Evolutionary conservation across 176 grass and related monocot genomes (phyloP).

Genomic region (Cenchrus fungigraminus): DNA sequence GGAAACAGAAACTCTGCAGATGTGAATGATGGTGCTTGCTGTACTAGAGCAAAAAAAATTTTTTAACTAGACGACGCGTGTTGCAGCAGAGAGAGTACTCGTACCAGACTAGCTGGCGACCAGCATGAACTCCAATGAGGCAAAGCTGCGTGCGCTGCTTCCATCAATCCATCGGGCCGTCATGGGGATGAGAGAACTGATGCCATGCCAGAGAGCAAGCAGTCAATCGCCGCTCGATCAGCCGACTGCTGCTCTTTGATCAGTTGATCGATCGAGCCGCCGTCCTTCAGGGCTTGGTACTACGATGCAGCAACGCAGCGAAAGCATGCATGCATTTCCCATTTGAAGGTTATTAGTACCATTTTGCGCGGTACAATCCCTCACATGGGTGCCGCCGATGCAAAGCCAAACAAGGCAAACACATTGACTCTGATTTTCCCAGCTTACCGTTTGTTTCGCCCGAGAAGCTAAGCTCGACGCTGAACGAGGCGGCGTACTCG

Average conservation of each 20-base stretch:
- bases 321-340: neutral
- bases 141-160: neutral
- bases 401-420: neutral
- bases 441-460: neutral
- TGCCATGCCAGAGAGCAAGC: neutral
- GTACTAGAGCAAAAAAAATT: too few species aligned
- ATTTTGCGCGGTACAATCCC: neutral
- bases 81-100: neutral
- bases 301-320: neutral
- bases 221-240: neutral
- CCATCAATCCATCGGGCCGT: slow-evolving; percentile 4
- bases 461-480: neutral
- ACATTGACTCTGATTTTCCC: neutral
- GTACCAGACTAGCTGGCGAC: too few species aligned
- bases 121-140: neutral
- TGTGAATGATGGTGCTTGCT: neutral
- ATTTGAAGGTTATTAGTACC: neutral
- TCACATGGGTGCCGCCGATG: neutral
- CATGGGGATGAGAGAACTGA: neutral
- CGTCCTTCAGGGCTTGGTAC: slow-evolving; percentile 5
- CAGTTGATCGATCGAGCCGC: neutral
- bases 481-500: neutral
- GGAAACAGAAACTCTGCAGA: neutral
- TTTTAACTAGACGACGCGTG: neutral
- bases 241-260: too few species aligned